Conservation (phyloP, 768 basidiomycete species). For the Fistulinella prunicolor region DNA sequence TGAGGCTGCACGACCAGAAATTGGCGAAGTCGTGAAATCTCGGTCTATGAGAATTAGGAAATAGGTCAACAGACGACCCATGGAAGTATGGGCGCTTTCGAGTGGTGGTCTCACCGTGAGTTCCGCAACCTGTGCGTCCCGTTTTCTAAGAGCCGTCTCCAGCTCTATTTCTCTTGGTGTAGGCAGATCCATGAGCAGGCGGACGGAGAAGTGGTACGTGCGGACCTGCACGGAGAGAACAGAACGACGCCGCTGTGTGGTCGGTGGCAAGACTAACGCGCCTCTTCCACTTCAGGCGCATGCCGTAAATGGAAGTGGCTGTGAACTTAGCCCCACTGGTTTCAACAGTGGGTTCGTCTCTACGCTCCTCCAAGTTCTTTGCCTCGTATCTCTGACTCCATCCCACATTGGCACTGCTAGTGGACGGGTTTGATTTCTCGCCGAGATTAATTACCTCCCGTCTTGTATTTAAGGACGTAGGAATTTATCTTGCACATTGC, state of each 20-base stretch:
- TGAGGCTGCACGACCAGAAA: slow-evolving; percentile 59
- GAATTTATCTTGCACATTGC: too few species aligned
- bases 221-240: slow-evolving; percentile 11
- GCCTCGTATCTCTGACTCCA: too few species aligned
- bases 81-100: slow-evolving; percentile 21
- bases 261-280: slow-evolving; percentile 31
- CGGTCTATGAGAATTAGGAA: slow-evolving; percentile 49
- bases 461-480: too few species aligned
- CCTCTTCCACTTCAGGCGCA: slow-evolving; percentile 20
- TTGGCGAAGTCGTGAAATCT: slow-evolving; percentile 65
- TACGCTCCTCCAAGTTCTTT: too few species aligned
- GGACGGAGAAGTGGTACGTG: slow-evolving; percentile 10
- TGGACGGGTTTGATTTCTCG: too few species aligned
- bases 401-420: too few species aligned
- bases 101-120: slow-evolving; percentile 56
- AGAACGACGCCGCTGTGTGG: slow-evolving; percentile 26
- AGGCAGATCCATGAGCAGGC: slow-evolving; percentile 60
- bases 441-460: too few species aligned
- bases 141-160: slow-evolving; percentile 70
- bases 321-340: too few species aligned
- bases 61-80: slow-evolving; percentile 18
- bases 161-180: slow-evolving; percentile 77
- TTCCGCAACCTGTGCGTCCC: slow-evolving; percentile 68
- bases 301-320: slow-evolving; percentile 34
- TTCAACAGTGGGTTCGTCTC: too few species aligned